Percentiles rank a stretch among this genome's conserved stretches.
Conservation (phyloP, 305 asterid species). For the Stenogyne calaminthoides region DNA sequence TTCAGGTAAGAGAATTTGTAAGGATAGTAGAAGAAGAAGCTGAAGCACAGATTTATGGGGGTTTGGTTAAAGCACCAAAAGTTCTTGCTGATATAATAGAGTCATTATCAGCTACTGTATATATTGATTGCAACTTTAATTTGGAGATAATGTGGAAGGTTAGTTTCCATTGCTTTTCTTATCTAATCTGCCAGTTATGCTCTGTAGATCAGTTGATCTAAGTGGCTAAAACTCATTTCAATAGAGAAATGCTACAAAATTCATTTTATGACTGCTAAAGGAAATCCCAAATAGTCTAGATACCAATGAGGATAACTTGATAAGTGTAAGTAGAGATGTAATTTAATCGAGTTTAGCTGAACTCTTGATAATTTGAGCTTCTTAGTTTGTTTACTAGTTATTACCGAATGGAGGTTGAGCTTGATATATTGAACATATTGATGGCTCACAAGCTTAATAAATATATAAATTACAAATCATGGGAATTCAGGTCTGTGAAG, state of each 20-base stretch:
- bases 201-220: neutral
- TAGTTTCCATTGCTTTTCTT: slow-evolving; percentile 14
- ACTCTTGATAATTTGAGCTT: neutral
- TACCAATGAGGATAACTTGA: neutral
- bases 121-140: slow-evolving; percentile 45
- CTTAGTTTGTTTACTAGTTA: neutral
- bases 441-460: neutral
- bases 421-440: neutral
- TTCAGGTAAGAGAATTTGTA: slow-evolving; percentile 75
- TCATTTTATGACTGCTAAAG: neutral
- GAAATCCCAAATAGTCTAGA: neutral
- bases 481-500: neutral
- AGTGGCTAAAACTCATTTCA: neutral
- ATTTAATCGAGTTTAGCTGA: neutral
- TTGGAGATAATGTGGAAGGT: slow-evolving; percentile 51
- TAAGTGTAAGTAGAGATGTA: neutral
- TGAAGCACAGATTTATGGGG: slow-evolving; percentile 64
- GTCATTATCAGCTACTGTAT: slow-evolving; percentile 58
- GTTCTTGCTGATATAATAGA: slow-evolving; percentile 69
- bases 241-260: slow-evolving; percentile 1
- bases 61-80: slow-evolving; percentile 82
- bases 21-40: slow-evolving; percentile 52
- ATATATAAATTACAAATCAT: no score
- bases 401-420: neutral
- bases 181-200: neutral